Evolutionary conservation across 768 basidiomycete genomes (phyloP).

Genomic region (Collybia nuda): DNA sequence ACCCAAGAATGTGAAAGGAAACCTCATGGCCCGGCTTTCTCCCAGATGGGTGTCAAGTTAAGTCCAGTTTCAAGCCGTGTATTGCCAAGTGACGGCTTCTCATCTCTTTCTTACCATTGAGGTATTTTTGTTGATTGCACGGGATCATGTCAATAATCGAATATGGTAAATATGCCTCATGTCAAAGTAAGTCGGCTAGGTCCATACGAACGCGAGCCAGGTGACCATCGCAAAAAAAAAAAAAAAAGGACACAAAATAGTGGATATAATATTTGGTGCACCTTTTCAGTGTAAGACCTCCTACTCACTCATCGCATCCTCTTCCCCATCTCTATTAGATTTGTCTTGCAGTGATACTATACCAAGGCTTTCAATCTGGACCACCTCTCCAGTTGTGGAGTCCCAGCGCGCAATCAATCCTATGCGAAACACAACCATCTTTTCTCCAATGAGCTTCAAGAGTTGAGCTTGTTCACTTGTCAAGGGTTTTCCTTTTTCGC

Average conservation of each 20-base stretch:
- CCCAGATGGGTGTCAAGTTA: not conserved
- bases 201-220: not conserved
- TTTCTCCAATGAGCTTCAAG: slow-evolving; percentile 87
- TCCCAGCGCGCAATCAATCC: slow-evolving; percentile 75
- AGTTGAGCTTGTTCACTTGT: slow-evolving; percentile 89
- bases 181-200: too few relatives aligned
- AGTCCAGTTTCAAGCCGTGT: not conserved
- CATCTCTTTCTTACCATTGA: not conserved
- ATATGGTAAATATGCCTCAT: not conserved
- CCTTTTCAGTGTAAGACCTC: slow-evolving; percentile 12
- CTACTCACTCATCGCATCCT: slow-evolving; percentile 55
- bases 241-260: not conserved
- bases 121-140: slow-evolving; percentile 8
- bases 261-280: too few relatives aligned
- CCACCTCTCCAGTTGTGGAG: slow-evolving; percentile 62
- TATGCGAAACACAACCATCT: slow-evolving; percentile 83
- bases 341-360: slow-evolving; percentile 34
- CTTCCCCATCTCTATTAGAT: slow-evolving; percentile 28
- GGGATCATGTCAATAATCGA: slow-evolving; percentile 7
- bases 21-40: slow-evolving; percentile 40
- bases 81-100: not conserved
- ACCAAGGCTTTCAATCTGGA: slow-evolving; percentile 50
- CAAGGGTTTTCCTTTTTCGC: slow-evolving; percentile 77
- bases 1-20: slow-evolving; percentile 52
- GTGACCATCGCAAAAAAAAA: not conserved